These are phyloP conservation scores for Mycena sanguinolenta DNA, from an alignment of 768 basidiomycete species.

Conservation along the genomic window DNA sequence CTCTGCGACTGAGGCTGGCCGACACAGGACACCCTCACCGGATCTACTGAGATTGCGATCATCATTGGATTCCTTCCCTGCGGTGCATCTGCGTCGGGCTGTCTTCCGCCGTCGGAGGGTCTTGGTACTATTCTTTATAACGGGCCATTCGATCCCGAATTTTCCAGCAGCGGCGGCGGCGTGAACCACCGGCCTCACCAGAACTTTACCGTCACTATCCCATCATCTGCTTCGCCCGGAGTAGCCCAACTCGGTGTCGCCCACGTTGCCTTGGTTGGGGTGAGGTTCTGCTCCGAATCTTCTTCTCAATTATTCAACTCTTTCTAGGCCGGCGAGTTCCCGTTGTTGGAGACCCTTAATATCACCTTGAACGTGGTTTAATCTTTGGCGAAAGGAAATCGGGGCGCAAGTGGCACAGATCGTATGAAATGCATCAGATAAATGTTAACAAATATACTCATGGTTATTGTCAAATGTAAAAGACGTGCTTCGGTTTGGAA, in stretches of 20 bases:
- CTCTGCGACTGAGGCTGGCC: too few species aligned
- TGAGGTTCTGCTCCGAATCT: slow-evolving; percentile 38
- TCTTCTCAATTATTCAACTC: too few species aligned
- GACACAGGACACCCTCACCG: slow-evolving; percentile 21
- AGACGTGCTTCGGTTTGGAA: too few species aligned
- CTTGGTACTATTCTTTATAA: slow-evolving; percentile 54
- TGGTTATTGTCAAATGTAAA: too few species aligned
- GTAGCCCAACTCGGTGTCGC: slow-evolving; percentile 46
- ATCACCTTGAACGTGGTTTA: slow-evolving; percentile 19
- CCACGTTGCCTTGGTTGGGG: slow-evolving; percentile 50
- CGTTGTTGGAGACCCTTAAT: slow-evolving; percentile 27
- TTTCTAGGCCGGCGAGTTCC: slow-evolving; percentile 24
- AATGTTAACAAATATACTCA: too few species aligned
- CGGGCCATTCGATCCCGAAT: slow-evolving; percentile 49
- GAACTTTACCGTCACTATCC: slow-evolving; percentile 55
- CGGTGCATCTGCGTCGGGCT: slow-evolving; percentile 15
- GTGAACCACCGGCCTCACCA: slow-evolving; percentile 48
- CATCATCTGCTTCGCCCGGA: slow-evolving; percentile 38
- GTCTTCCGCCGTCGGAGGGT: slow-evolving; percentile 37
- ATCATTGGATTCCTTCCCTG: slow-evolving; percentile 48
- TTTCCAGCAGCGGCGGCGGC: slow-evolving; percentile 27
- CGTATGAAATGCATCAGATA: too few species aligned
- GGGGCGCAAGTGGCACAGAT: too few species aligned
- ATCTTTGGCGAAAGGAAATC: not conserved
- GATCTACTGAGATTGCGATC: slow-evolving; percentile 50